Evolutionary conservation across 352 stramenopile genomes (phyloP).

Genomic region (Blastocystis sp.): DNA sequence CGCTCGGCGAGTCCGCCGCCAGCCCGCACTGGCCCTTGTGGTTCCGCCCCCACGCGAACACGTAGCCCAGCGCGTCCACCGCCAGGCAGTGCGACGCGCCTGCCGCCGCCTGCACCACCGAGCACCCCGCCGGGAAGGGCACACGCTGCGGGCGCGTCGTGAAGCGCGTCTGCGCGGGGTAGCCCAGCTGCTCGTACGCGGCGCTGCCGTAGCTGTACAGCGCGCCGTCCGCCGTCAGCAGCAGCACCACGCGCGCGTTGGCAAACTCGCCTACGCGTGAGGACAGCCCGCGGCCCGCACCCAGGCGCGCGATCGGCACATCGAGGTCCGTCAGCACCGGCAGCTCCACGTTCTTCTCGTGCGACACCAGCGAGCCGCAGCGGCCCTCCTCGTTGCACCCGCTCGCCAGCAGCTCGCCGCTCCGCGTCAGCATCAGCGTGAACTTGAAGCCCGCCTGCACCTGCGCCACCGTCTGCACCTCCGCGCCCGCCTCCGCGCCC

Average conservation of each 20-base stretch:
- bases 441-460: not conserved
- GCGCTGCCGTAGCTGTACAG: constrained; percentile 16
- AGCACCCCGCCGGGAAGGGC: not conserved
- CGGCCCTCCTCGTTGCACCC: constrained; percentile 4
- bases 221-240: not conserved
- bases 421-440: not conserved
- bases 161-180: not conserved
- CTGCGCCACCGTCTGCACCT: not conserved
- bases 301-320: not conserved
- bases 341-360: constrained; percentile 9
- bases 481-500: not conserved
- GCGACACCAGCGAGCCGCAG: not conserved
- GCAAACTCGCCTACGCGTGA: not conserved
- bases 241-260: not conserved
- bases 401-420: not conserved
- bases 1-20: not conserved
- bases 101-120: not conserved
- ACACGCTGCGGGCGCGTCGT: not conserved
- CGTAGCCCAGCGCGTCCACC: constrained; percentile 2
- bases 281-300: not conserved
- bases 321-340: not conserved
- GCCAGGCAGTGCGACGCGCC: not conserved
- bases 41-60: constrained; percentile 41
- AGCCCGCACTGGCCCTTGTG: constrained; percentile 7
- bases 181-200: not conserved